A percentile compares a stretch with the other conserved stretches of the same genome.
Evolutionary conservation across 2,329 filamentous ascomycete species (phyloP).

Genomic region (Ceratocystis variospora): DNA sequence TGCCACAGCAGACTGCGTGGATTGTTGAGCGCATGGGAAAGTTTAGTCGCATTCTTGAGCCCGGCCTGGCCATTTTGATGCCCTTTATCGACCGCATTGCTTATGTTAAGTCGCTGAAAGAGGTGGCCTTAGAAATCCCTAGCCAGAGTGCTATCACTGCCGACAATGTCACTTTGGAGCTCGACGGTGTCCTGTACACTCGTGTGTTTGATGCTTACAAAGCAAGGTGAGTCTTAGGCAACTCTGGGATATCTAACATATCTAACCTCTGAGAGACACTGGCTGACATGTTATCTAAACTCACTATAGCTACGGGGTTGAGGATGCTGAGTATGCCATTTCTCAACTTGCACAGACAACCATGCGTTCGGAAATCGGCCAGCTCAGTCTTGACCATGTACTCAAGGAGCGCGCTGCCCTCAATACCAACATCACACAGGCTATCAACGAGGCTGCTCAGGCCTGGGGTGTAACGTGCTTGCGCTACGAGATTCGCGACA

Average conservation of each 20-base stretch:
- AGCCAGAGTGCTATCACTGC: constrained; percentile 96
- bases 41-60: constrained; percentile 85
- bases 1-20: constrained; percentile 99
- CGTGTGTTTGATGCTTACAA: constrained; percentile 97
- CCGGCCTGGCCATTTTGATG: constrained; percentile 75
- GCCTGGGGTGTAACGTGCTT: constrained; percentile 95
- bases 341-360: constrained; percentile 95
- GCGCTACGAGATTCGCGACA: constrained; percentile 95
- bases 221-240: constrained; percentile 52
- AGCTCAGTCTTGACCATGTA: constrained; percentile 90
- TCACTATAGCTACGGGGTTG: constrained; percentile 76
- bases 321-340: constrained; percentile 97
- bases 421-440: constrained; percentile 96
- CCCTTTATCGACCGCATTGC: constrained; percentile 91
- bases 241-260: not conserved
- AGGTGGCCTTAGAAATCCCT: constrained; percentile 89
- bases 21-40: constrained; percentile 99
- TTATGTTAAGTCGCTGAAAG: constrained; percentile 96
- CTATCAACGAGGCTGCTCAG: constrained; percentile 94
- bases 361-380: constrained; percentile 96
- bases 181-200: constrained; percentile 92
- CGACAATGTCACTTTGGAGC: constrained; percentile 92
- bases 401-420: constrained; percentile 91
- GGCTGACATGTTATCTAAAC: constrained; percentile 1
- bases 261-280: not conserved